These are phyloP conservation scores for Shiraia bambusicola DNA, from an alignment of 2,329 filamentous ascomycete genomes.

Conservation along the genomic window DNA sequence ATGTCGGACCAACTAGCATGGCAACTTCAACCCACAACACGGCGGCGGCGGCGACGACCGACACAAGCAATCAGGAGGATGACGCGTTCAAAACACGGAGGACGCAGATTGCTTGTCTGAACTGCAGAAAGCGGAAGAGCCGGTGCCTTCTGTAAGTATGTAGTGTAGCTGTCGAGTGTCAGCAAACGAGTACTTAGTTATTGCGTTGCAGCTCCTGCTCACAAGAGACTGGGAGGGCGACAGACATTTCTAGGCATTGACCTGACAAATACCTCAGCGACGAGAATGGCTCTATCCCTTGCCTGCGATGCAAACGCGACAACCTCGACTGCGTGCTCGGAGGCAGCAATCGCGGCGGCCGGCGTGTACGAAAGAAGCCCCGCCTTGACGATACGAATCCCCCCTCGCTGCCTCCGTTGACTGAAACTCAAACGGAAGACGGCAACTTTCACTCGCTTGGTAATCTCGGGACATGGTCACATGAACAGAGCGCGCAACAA, in stretches of 20 bases:
- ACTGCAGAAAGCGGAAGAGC: slow-evolving; percentile 44
- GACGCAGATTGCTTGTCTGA: slow-evolving; percentile 33
- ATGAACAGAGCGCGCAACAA: slow-evolving; percentile 20
- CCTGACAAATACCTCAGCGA: slow-evolving; percentile 35
- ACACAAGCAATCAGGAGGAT: slow-evolving; percentile 9
- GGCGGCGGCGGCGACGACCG: background rate
- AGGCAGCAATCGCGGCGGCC: slow-evolving; percentile 60
- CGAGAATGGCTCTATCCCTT: slow-evolving; percentile 55
- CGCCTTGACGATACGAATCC: slow-evolving; percentile 16
- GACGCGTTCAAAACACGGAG: slow-evolving; percentile 24
- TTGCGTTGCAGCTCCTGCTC: too few relatives aligned
- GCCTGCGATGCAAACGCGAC: slow-evolving; percentile 59
- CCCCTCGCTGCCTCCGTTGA: slow-evolving; percentile 25
- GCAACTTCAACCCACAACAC: background rate
- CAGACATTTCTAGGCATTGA: background rate
- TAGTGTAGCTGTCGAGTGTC: slow-evolving; percentile 2
- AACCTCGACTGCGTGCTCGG: slow-evolving; percentile 61
- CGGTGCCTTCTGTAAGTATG: slow-evolving; percentile 41
- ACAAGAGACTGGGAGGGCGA: too few relatives aligned
- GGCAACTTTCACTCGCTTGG: slow-evolving; percentile 40
- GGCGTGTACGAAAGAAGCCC: slow-evolving; percentile 57
- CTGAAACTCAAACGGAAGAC: slow-evolving; percentile 35
- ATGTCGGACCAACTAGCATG: background rate
- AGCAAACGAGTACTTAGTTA: background rate
- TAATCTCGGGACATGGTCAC: slow-evolving; percentile 42